These are phyloP conservation scores for Geotrichum restrictum DNA, from an alignment of 1,139 yeast species.

Conservation along the genomic window DNA sequence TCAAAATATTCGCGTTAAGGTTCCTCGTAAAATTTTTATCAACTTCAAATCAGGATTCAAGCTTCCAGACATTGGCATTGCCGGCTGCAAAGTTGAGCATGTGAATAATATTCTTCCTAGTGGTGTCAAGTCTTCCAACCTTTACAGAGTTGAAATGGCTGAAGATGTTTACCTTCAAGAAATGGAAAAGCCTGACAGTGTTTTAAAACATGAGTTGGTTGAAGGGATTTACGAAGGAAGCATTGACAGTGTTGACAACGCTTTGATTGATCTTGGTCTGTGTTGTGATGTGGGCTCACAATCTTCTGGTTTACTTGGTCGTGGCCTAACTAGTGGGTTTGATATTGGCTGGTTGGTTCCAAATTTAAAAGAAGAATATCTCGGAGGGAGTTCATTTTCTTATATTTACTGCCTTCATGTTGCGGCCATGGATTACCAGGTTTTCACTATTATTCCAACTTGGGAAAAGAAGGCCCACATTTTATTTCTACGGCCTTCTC, in stretches of 20 bases:
- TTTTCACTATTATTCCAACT: conserved; percentile 63
- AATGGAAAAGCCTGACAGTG: conserved; percentile 53
- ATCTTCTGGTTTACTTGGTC: conserved; percentile 77
- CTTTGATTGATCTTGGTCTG: conserved; percentile 73
- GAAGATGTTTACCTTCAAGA: conserved; percentile 61
- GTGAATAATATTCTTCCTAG: conserved; percentile 60
- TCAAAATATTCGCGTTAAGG: conserved; percentile 66
- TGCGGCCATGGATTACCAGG: conserved; percentile 71
- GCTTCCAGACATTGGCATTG: conserved; percentile 44
- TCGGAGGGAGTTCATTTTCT: conserved; percentile 52
- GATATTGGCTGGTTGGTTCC: conserved; percentile 50
- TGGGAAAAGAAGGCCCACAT: conserved; percentile 55
- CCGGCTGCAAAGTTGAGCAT: conserved; percentile 56
- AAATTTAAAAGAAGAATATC: conserved; percentile 26
- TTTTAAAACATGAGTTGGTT: conserved; percentile 61
- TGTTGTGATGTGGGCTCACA: conserved; percentile 65
- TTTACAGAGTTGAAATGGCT: conserved; percentile 65
- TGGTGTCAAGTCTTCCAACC: conserved; percentile 55
- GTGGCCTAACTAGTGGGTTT: conserved; percentile 83
- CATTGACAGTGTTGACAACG: conserved; percentile 64
- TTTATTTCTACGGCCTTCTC: conserved; percentile 65
- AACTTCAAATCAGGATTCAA: conserved; percentile 50
- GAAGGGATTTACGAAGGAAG: conserved; percentile 76
- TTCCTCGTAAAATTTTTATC: conserved; percentile 70
- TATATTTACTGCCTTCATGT: conserved; percentile 68